phyloP scores from a whole-genome alignment of 306 rosid species.

The Fragaria nilgerrensis region DNA sequence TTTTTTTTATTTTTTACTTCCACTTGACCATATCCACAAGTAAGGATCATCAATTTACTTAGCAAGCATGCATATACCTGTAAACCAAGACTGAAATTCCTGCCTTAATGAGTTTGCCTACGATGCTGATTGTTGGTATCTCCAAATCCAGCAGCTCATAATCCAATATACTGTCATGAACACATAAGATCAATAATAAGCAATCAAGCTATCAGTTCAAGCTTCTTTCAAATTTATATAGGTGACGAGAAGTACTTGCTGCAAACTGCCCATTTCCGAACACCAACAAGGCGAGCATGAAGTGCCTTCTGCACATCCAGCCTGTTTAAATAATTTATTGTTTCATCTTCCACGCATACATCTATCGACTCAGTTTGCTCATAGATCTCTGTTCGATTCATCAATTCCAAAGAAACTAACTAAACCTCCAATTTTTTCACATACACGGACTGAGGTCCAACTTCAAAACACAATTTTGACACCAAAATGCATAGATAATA shows the following conservation, averaged over 20 bases:
- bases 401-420: too few relatives aligned
- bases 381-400: too few relatives aligned
- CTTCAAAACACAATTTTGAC: too few relatives aligned
- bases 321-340: conserved; percentile 72
- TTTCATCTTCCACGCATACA: conserved; percentile 95
- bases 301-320: conserved; percentile 77
- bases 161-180: conserved; percentile 53
- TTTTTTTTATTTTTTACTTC: not conserved
- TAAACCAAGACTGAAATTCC: conserved; percentile 82
- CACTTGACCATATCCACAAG: not conserved
- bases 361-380: conserved; percentile 46
- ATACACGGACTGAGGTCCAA: too few relatives aligned
- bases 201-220: not conserved
- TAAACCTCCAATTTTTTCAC: too few relatives aligned
- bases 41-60: not conserved
- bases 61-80: conserved; percentile 46
- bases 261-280: conserved; percentile 75
- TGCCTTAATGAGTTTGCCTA: conserved; percentile 64
- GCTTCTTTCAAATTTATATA: not conserved
- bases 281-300: conserved; percentile 78
- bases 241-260: conserved; percentile 59
- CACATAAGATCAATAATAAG: not conserved
- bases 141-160: conserved; percentile 74
- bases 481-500: too few relatives aligned
- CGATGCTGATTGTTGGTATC: conserved; percentile 69